Evolutionary conservation across 805 yeast species (phyloP), one percentile per base, ranked within the genome.

Genomic region (Metschnikowia sp.): DNA sequence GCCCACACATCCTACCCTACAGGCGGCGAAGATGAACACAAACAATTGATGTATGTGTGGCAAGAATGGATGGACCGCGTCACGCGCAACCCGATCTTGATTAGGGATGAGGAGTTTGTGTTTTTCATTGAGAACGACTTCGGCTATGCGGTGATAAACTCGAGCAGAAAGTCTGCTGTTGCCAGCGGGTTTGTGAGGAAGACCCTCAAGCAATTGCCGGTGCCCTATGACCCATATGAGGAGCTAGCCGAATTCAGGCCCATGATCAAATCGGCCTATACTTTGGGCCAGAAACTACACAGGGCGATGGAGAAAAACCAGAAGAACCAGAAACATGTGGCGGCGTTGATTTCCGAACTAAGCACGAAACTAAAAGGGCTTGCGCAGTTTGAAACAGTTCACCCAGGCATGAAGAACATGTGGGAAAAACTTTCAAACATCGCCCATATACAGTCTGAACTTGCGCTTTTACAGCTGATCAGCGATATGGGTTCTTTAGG

Each of bases 171-270:
- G 31, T 66, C 78, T 2, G 76, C 79, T 2, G 77, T 80, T 41
- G 96, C 97, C 1, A 82, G 95, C 12, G 99, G 98, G 0, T 64
- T 94, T 26, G 82, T 84, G 52, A 79, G 99, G 43, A 88, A 87
- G 64, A 90, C 98, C 2, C 75, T 94, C 59, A 94, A 94, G 64
- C 99, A 94, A 63, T 76, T 91, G 39, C 84, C 87, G 36, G 88
- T 96, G 2, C 99, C 99, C 0, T 88, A 84, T 58, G 99, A 92
- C 66, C 92, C 88, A 36, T 84, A 82, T 40, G 76, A 78, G 26
- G 94, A 85, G 51, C 75, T 94, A 51, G 90, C 94, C 0, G 86
- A 81, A 42, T 89, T 91, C 64, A 73, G 99, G 52, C 99, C 99
- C 1, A 61, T 85, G 63, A 84, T 91, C 34, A 94, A 94, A 66